phyloP scores from a whole-genome alignment of 345 rosid species.

The Populus pruinosa region DNA sequence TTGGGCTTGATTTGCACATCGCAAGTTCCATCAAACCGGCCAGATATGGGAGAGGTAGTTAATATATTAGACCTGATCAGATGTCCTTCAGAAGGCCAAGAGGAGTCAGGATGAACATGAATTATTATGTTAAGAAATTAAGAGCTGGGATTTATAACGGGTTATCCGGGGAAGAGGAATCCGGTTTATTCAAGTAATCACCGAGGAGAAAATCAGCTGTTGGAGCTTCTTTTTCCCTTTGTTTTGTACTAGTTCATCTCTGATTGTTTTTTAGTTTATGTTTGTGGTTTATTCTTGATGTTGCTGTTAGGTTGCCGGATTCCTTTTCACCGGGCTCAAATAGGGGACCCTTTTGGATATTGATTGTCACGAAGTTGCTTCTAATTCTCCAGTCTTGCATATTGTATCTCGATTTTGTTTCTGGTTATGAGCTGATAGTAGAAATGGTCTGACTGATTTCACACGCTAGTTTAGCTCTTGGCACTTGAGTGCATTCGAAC shows the following conservation, averaged over 20 bases:
- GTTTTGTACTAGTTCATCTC: slow-evolving; percentile 29
- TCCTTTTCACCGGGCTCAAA: slow-evolving; percentile 73
- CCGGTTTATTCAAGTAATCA: slow-evolving; percentile 47
- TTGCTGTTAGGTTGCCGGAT: slow-evolving; percentile 51
- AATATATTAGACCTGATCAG: slow-evolving; percentile 73
- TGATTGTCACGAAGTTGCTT: neutral
- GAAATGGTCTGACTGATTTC: neutral
- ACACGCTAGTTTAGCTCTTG: neutral
- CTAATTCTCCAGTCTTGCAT: slow-evolving; percentile 11
- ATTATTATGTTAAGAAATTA: slow-evolving; percentile 12
- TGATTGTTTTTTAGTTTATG: slow-evolving; percentile 24
- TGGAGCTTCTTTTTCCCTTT: slow-evolving; percentile 23
- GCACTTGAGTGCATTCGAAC: neutral
- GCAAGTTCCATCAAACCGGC: slow-evolving; percentile 92
- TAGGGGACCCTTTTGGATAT: slow-evolving; percentile 30
- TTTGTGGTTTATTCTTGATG: slow-evolving; percentile 41
- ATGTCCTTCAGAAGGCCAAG: slow-evolving; percentile 88
- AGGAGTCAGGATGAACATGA: slow-evolving; percentile 49
- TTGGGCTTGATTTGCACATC: slow-evolving; percentile 89
- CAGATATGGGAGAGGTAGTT: slow-evolving; percentile 91
- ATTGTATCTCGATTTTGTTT: neutral
- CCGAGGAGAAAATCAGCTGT: slow-evolving; percentile 35
- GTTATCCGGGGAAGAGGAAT: slow-evolving; percentile 74
- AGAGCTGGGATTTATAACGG: slow-evolving; percentile 17
- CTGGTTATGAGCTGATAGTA: neutral